Base-by-base conservation (phyloP, 306 rosid species). In the Vigna hirtella region DNA sequence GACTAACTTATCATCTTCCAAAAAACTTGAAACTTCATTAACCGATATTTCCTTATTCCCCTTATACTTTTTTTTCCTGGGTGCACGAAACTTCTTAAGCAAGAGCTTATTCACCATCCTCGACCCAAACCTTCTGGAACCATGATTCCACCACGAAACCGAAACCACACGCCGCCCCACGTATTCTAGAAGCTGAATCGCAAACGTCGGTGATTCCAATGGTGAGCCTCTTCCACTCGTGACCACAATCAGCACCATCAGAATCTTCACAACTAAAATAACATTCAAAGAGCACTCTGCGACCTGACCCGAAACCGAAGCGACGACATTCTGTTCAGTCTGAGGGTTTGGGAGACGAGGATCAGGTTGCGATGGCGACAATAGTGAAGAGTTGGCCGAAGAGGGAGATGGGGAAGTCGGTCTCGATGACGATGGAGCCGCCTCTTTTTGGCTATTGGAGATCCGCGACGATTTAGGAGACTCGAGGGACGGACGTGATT, bases 341-440 rank as follows among this genome's bases (percentile, higher is more conserved):
- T 17, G 58, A 20, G 22, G 20, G 22, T 11, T 5, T 56, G 18
- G 14, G 20, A 4, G 52, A 34, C 28, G 67, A 32, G 47, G 6
- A 26, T 73, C 1, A 18, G 2, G 1, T 52, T 51, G 18, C 71
- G 28, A 8, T 0, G 70, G 57, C 3, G 71, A 74, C 9, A 51
- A 20, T 0, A 20, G 0, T 6, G 62, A 68, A 12, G 57, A 0
- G 18, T 56, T 28, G 17, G 43, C 56, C 38, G 85, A 65, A 48
- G 87, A 38, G 0, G 81, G 82, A 0, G 83, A 64, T 83, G 17
- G 98, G 98, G 57, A 94, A 94, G 5, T 97, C 98, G 24, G 97
- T 94, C 70, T 92, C 80, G 4, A 94, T 94, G 79, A 94, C 93
- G 0, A 94, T 90, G 0, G 98, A 91, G 16, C 84, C 79, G 3